Conservation (phyloP, 148 eudicot genomes). For the Agrostemma githago region DNA sequence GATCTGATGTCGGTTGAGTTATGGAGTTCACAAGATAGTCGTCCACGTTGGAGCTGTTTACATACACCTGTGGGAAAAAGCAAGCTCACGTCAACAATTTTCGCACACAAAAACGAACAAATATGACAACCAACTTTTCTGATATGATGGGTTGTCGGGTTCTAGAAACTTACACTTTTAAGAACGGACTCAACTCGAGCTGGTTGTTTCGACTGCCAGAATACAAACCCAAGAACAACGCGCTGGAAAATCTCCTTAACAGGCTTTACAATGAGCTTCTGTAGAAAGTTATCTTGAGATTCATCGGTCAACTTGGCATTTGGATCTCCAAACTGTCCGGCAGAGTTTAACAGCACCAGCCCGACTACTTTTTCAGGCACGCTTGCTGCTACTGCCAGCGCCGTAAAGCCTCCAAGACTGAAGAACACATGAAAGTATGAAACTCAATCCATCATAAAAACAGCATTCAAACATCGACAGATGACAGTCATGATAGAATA, state of each 20-base stretch:
- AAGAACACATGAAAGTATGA: not conserved
- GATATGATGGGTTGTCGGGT: not conserved
- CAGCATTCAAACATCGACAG: no score
- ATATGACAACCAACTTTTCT: not conserved
- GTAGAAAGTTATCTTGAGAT: conserved; percentile 49
- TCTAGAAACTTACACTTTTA: conserved; percentile 57
- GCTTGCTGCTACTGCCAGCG: conserved; percentile 76
- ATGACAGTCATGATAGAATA: not conserved
- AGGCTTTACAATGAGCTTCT: conserved; percentile 66
- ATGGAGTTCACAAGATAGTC: conserved; percentile 90
- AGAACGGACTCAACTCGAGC: conserved; percentile 76
- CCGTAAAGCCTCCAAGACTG: conserved; percentile 98
- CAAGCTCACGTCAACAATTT: not conserved
- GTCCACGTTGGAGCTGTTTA: conserved; percentile 74
- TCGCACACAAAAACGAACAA: not conserved
- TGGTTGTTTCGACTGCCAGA: conserved; percentile 96
- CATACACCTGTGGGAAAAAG: conserved; percentile 55
- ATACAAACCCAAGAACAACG: conserved; percentile 68
- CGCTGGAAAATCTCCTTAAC: conserved; percentile 78
- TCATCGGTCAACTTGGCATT: conserved; percentile 27
- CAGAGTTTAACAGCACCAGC: conserved; percentile 69
- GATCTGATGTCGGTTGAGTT: conserved; percentile 79
- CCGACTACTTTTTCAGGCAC: conserved; percentile 77
- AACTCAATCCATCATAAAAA: not conserved
- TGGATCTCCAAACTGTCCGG: conserved; percentile 84